phyloP scores from a whole-genome alignment of 2,329 filamentous ascomycete species.

The Aureobasidium namibiae region DNA sequence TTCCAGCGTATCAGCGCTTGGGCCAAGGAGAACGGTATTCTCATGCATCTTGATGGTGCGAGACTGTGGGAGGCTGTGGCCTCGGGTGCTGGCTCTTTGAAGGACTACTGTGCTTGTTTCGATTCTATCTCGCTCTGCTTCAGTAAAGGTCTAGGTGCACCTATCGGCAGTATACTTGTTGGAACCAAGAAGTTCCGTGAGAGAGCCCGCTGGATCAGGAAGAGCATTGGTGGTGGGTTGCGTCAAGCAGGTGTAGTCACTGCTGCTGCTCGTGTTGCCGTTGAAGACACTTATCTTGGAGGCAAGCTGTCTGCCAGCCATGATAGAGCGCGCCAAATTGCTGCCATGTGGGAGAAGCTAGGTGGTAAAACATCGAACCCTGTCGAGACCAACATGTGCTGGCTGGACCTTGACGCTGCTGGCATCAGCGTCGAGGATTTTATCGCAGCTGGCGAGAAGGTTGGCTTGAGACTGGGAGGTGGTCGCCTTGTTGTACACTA shows the following conservation, averaged over 20 bases:
- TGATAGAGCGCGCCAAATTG: conserved; percentile 53
- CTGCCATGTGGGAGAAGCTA: conserved; percentile 56
- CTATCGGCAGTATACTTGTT: conserved; percentile 68
- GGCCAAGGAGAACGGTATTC: conserved; percentile 53
- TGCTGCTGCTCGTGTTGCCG: conserved; percentile 64
- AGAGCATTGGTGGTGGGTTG: conserved; percentile 71
- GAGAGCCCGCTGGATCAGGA: conserved; percentile 66
- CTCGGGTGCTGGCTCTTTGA: conserved; percentile 57
- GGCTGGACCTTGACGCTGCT: conserved; percentile 63
- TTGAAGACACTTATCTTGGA: conserved; percentile 70
- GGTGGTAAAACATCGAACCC: conserved; percentile 63
- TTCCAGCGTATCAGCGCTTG: conserved; percentile 61
- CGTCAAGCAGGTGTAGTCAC: conserved; percentile 70
- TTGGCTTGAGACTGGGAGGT: conserved; percentile 49
- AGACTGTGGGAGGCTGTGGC: conserved; percentile 74
- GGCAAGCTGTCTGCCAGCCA: conserved; percentile 57
- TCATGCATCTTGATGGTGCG: conserved; percentile 71
- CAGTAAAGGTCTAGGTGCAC: conserved; percentile 74
- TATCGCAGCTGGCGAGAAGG: conserved; percentile 45
- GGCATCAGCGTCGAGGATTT: conserved; percentile 47
- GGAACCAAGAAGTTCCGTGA: conserved; percentile 51
- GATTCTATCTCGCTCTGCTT: conserved; percentile 74
- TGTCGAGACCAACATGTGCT: conserved; percentile 88
- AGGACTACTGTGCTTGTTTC: conserved; percentile 60
- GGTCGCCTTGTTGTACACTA: conserved; percentile 62